Conservation (phyloP, 805 yeast genomes). For the Candida michaelii region DNA sequence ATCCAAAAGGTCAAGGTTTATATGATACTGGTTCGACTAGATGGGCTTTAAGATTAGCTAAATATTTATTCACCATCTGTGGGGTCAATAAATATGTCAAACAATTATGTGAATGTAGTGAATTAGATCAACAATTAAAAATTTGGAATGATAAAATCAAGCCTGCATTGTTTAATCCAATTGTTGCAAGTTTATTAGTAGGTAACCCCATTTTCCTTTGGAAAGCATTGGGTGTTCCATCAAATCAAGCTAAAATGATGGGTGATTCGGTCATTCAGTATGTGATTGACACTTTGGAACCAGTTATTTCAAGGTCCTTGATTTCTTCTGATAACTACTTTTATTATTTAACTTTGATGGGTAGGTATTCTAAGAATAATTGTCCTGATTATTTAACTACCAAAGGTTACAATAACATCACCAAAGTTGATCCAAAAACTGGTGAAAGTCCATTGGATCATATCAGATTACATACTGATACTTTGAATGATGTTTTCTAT, state of each 20-base stretch:
- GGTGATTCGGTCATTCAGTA: slow-evolving; percentile 69
- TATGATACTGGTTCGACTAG: slow-evolving; percentile 83
- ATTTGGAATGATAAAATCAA: slow-evolving; percentile 65
- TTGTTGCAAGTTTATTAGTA: slow-evolving; percentile 63
- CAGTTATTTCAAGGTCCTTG: slow-evolving; percentile 61
- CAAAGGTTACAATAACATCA: slow-evolving; percentile 54
- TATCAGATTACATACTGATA: slow-evolving; percentile 77
- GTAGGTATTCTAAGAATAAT: slow-evolving; percentile 57
- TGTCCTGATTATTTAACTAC: slow-evolving; percentile 76
- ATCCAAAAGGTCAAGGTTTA: slow-evolving; percentile 55
- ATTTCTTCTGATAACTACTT: slow-evolving; percentile 75
- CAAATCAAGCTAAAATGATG: slow-evolving; percentile 80
- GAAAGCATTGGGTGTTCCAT: slow-evolving; percentile 90
- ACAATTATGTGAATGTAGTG: slow-evolving; percentile 54
- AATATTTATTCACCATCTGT: slow-evolving; percentile 54
- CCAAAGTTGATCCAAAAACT: slow-evolving; percentile 25
- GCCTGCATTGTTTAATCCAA: slow-evolving; percentile 70
- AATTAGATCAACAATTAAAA: slow-evolving; percentile 59
- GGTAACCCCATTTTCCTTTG: slow-evolving; percentile 86
- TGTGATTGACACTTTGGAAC: slow-evolving; percentile 76
- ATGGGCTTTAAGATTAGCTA: slow-evolving; percentile 78
- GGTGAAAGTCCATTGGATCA: slow-evolving; percentile 57
- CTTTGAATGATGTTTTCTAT: slow-evolving; percentile 70
- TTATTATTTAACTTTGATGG: slow-evolving; percentile 67
- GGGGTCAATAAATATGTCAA: slow-evolving; percentile 55